Percentiles rank a stretch among this genome's conserved stretches.
phyloP scores from a whole-genome alignment of 139 green algal genomes.

The Auxenochlorella pyrenoidosa region DNA sequence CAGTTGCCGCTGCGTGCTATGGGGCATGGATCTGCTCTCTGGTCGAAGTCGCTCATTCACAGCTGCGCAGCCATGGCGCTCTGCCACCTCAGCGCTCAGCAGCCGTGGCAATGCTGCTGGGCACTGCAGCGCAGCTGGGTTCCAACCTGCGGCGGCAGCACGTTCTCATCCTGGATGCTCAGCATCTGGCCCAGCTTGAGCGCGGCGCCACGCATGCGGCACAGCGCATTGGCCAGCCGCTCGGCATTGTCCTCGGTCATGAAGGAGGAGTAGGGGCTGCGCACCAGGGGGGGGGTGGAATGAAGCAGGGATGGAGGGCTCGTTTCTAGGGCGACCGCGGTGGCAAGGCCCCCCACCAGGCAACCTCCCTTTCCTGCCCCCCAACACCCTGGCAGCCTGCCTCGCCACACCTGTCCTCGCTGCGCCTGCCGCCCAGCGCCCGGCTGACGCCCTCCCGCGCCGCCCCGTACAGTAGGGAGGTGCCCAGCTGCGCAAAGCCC shows the following conservation, averaged over 20 bases:
- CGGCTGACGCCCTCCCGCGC: slow-evolving; percentile 67
- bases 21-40: too few relatives aligned
- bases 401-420: slow-evolving; percentile 1
- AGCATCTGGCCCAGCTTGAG: slow-evolving; percentile 99
- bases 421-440: slow-evolving; percentile 16
- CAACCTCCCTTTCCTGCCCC: too few relatives aligned
- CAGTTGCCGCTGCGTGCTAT: too few relatives aligned
- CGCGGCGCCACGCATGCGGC: slow-evolving; percentile 92
- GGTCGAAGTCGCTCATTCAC: too few relatives aligned
- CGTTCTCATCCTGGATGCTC: slow-evolving; percentile 93
- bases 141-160: slow-evolving; percentile 77
- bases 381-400: background rate
- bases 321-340: too few relatives aligned
- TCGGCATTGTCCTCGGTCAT: slow-evolving; percentile 90
- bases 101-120: too few relatives aligned
- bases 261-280: slow-evolving; percentile 40
- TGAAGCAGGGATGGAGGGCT: background rate
- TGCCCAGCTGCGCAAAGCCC: slow-evolving; percentile 88
- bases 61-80: too few relatives aligned
- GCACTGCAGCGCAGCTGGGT: too few relatives aligned
- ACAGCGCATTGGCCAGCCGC: slow-evolving; percentile 89
- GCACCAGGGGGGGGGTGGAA: too few relatives aligned
- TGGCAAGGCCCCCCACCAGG: too few relatives aligned
- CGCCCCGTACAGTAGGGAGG: slow-evolving; percentile 76
- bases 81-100: too few relatives aligned